Base-by-base conservation (phyloP, 495 filamentous ascomycete species). In the Annulohypoxylon maeteangense region DNA sequence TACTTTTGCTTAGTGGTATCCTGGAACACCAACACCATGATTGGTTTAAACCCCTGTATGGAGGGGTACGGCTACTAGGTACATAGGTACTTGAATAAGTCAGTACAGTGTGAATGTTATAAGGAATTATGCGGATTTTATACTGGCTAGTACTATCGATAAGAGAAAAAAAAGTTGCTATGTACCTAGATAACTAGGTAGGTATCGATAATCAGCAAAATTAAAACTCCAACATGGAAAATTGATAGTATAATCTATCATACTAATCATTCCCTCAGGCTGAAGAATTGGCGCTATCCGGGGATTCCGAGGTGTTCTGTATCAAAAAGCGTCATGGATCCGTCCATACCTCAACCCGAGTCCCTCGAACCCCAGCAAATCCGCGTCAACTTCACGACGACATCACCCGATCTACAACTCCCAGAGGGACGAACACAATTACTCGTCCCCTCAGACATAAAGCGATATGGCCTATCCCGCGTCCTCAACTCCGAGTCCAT, bases 391-490 rank as follows among this genome's bases (percentile, higher is more conserved):
- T 89, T 90, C 80, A 84, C 81, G 48, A 90, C 88, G 27, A 84
- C 81, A 32, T 82, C 86, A 38, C 74, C 81, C 34, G 87, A 88
- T 57, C 81, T 90, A 53, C 82, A 88, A 74, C 80, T 90, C 29
- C 82, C 86, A 40, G 86, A 88, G 64, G 79, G 74, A 64, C 85
- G 86, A 71, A 77, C 82, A 22, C 81, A 86, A 68, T 78, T 88
- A 42, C 81, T 87, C 38, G 86, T 88, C 0, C 85, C 86, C 14
- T 81, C 84, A 54, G 93, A 90, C 57, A 86, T 98, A 65, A 90
- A 92, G 72, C 89, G 95, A 78, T 95, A 97, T 87, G 92, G 90
- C 59, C 89, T 99, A 18, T 98, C 95, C 1, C 91, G 92, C 31
- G 88, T 99, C 68, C 91, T 98, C 67, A 99, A 99, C 81, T 94